Conservation (phyloP, 2,329 filamentous ascomycete species). For the Diplodia sapinea region DNA sequence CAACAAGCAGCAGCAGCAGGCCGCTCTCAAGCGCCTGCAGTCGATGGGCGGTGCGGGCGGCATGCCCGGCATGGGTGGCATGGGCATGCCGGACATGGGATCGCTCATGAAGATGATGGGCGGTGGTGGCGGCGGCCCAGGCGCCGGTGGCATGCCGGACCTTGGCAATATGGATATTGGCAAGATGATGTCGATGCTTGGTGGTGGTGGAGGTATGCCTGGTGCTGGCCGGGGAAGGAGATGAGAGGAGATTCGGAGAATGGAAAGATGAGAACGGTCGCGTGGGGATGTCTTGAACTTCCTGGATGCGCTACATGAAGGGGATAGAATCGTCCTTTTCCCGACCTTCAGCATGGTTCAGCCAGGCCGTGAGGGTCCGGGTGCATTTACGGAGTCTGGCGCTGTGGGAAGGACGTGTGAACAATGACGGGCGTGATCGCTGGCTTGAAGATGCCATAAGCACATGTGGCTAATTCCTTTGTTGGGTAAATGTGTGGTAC, state of each 20-base stretch:
- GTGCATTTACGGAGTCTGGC: slow-evolving; percentile 2
- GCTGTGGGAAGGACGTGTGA: background rate
- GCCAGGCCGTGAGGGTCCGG: background rate
- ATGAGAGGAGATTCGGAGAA: background rate
- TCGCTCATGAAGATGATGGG: slow-evolving; percentile 92
- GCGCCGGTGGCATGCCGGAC: slow-evolving; percentile 67
- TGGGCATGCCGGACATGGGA: slow-evolving; percentile 79
- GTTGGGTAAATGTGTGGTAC: background rate
- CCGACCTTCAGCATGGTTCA: background rate
- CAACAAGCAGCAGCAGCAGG: slow-evolving; percentile 90
- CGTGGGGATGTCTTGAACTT: background rate
- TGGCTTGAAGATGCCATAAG: background rate
- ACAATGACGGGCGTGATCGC: background rate
- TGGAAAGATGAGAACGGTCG: background rate
- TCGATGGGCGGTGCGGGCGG: slow-evolving; percentile 81
- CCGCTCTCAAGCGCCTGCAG: slow-evolving; percentile 94
- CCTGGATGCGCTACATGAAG: background rate
- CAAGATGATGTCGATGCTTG: slow-evolving; percentile 48
- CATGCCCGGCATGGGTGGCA: slow-evolving; percentile 60
- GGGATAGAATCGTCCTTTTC: background rate
- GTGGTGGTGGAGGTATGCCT: slow-evolving; percentile 35
- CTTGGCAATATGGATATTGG: slow-evolving; percentile 51
- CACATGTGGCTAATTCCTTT: background rate
- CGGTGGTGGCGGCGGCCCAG: slow-evolving; percentile 58
- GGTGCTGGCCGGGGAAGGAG: slow-evolving; percentile 28